Percentiles rank a stretch among this genome's conserved stretches.
phyloP scores from a whole-genome alignment of 1,139 yeast species.

The Wickerhamomyces sp. region DNA sequence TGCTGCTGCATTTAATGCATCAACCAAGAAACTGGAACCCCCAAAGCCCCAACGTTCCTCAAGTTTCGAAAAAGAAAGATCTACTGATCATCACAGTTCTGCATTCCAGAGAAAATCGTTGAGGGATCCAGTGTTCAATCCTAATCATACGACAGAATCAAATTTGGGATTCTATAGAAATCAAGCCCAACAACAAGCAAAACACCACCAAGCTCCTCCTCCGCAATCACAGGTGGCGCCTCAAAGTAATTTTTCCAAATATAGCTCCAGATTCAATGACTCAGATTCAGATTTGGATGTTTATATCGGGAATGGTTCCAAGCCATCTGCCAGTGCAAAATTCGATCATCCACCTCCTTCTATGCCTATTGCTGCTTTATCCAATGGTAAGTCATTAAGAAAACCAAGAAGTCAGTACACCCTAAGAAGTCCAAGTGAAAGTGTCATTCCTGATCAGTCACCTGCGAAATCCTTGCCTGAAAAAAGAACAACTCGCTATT shows the following conservation, averaged over 20 bases:
- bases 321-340: background rate
- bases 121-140: slow-evolving; percentile 26
- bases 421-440: slow-evolving; percentile 22
- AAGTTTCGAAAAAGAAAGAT: slow-evolving; percentile 47
- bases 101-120: slow-evolving; percentile 35
- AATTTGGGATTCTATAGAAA: slow-evolving; percentile 20
- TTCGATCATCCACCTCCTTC: slow-evolving; percentile 13
- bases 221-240: slow-evolving; percentile 3
- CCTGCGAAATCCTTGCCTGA: slow-evolving; percentile 20
- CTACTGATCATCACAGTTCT: slow-evolving; percentile 22
- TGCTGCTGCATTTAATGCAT: slow-evolving; percentile 47
- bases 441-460: slow-evolving; percentile 14
- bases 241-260: slow-evolving; percentile 21
- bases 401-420: slow-evolving; percentile 20
- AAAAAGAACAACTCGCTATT: slow-evolving; percentile 19
- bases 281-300: slow-evolving; percentile 51
- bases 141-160: slow-evolving; percentile 14
- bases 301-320: slow-evolving; percentile 10
- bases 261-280: slow-evolving; percentile 49
- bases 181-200: slow-evolving; percentile 8
- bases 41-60: slow-evolving; percentile 43
- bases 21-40: slow-evolving; percentile 34
- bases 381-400: slow-evolving; percentile 9
- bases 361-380: slow-evolving; percentile 2
- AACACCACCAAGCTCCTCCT: slow-evolving; percentile 10